Evolutionary conservation across 1,139 yeast species (phyloP), one percentile per base, ranked within the genome.

Genomic region (Pneumocystis sp.): DNA sequence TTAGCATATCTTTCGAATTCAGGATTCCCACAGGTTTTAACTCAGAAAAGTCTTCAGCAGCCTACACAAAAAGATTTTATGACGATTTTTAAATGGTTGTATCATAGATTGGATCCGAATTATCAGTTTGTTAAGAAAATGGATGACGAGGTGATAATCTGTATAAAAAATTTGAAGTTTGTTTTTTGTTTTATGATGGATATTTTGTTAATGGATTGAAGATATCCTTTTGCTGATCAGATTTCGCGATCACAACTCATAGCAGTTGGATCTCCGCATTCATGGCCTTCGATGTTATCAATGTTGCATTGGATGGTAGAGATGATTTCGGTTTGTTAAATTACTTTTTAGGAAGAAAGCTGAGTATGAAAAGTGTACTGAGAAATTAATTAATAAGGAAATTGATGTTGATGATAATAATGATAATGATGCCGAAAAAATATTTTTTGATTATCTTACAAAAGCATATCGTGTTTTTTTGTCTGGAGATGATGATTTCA

Each of bases 31-130:
- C 89, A 86, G 70, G 82, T 89, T 1, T 75, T 90, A 40, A 81
- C 89, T 1, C 78, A 80, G 31, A 85, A 84, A 72, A 83, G 89
- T 0, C 77, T 90, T 66, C 81, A 80, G 69, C 84, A 82, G 69
- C 97, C 97, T 8, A 89, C 96, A 0, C 97, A 90, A 72, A 88
- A 87, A 73, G 96, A 89, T 71, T 90, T 90, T 74, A 84, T 84
- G 12, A 74, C 82, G 63, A 84, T 90, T 25, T 90, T 90, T 76
- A 87, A 87, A 73, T 91, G 90, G 81, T 76, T 90, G 34, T 89
- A 88, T 75, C 81, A 79, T 69, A 81, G 84, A 70, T 76, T 89
- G 59, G 97, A 91, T 73, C 96, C 96, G 0, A 86, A 86, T 61
- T 86, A 87, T 74, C 79, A 78, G 68, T 89, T 89, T 72, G 80